Conservation (phyloP, 2,329 filamentous ascomycete species). For the Colletotrichum agaves region DNA sequence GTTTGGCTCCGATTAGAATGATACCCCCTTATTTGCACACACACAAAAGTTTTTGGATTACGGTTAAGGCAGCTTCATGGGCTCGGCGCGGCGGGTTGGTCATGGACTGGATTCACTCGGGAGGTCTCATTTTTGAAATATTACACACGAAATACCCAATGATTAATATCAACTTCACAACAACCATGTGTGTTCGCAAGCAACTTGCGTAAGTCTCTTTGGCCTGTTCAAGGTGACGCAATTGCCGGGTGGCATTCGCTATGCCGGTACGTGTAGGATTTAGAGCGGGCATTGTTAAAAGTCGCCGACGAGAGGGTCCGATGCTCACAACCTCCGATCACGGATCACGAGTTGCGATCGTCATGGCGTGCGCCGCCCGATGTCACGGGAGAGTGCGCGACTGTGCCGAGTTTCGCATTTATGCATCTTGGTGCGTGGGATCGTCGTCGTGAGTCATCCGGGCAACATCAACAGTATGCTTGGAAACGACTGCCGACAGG, state of each 20-base stretch:
- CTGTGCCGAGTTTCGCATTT: not conserved
- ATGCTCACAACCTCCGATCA: constrained; percentile 14
- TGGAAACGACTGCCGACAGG: not conserved
- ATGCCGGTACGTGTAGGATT: not conserved
- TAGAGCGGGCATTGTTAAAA: not conserved
- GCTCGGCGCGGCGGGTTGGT: not conserved
- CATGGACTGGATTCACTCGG: not conserved
- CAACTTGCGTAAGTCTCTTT: not conserved
- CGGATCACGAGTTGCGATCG: not conserved
- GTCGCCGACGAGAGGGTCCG: not conserved
- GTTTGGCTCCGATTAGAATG: constrained; percentile 31
- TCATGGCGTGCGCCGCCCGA: constrained; percentile 1
- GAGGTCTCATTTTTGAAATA: not conserved
- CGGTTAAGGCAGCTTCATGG: not conserved
- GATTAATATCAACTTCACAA: not conserved
- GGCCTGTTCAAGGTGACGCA: no score
- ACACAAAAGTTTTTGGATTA: constrained; percentile 15
- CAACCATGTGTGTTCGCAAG: not conserved
- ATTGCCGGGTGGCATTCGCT: not conserved
- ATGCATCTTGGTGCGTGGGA: not conserved
- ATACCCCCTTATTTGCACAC: constrained; percentile 30
- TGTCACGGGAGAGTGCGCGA: constrained; percentile 1
- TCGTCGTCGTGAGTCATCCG: constrained; percentile 10
- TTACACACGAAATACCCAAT: not conserved
- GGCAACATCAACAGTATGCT: not conserved